Percentiles rank a stretch among this genome's conserved stretches.
phyloP scores from a whole-genome alignment of 805 yeast genomes.

The Sungouiozyma intestinalis region DNA sequence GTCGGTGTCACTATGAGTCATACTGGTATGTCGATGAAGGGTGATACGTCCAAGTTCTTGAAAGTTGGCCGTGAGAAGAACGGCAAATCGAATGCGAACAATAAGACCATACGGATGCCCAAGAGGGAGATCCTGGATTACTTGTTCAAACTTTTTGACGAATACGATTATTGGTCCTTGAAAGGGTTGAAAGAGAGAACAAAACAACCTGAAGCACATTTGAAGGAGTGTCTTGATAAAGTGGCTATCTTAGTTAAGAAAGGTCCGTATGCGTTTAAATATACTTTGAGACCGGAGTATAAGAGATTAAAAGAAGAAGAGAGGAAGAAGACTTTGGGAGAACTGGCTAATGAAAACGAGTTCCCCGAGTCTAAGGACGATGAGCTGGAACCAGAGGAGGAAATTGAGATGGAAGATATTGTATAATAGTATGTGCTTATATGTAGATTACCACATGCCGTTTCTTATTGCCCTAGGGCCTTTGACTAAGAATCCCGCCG shows the following conservation, averaged over 20 bases:
- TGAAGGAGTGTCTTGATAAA: slow-evolving; percentile 82
- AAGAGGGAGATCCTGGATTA: slow-evolving; percentile 82
- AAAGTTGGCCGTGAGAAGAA: slow-evolving; percentile 39
- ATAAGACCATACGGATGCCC: slow-evolving; percentile 86
- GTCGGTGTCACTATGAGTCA: slow-evolving; percentile 85
- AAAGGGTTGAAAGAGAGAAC: slow-evolving; percentile 91
- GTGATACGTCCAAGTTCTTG: slow-evolving; percentile 61
- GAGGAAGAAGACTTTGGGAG: slow-evolving; percentile 56
- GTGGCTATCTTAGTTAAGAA: slow-evolving; percentile 84
- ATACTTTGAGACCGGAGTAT: slow-evolving; percentile 83
- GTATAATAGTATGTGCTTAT: slow-evolving; percentile 32
- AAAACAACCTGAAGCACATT: slow-evolving; percentile 86
- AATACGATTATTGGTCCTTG: slow-evolving; percentile 93
- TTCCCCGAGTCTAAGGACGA: slow-evolving; percentile 21
- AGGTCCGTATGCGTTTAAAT: slow-evolving; percentile 92
- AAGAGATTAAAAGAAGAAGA: slow-evolving; percentile 69
- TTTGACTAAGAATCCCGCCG: too few relatives aligned
- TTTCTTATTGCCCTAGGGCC: too few relatives aligned
- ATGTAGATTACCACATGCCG: too few relatives aligned
- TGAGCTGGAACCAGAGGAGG: slow-evolving; percentile 59
- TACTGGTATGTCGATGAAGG: slow-evolving; percentile 76
- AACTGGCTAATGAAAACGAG: slow-evolving; percentile 26
- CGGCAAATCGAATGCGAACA: slow-evolving; percentile 20
- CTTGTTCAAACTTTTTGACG: slow-evolving; percentile 82
- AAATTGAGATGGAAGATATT: slow-evolving; percentile 68